These are phyloP conservation scores for Monosporascus sp. DNA, from an alignment of 2,329 filamentous ascomycete genomes.

Conservation along the genomic window DNA sequence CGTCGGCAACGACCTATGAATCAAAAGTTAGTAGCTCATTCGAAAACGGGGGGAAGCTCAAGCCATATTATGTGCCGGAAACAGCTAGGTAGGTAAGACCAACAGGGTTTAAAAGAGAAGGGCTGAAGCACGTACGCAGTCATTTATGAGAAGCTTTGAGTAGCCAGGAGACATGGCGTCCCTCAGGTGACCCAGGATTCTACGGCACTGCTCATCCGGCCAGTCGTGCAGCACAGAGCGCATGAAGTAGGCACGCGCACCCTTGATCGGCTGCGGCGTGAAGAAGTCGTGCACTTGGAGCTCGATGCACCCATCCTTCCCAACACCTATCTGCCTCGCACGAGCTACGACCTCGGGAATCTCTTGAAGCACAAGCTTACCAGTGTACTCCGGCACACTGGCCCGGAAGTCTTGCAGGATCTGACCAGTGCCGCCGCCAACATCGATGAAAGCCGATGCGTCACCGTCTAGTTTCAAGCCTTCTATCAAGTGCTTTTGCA, in stretches of 20 bases:
- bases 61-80: too few species aligned
- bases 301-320: conserved; percentile 2
- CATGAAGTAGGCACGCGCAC: conserved; percentile 25
- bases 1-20: conserved; percentile 7
- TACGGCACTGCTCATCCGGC: conserved; percentile 26
- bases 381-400: conserved; percentile 4
- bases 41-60: too few species aligned
- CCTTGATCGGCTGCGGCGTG: conserved; percentile 21
- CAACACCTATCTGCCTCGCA: not conserved
- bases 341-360: conserved; percentile 8
- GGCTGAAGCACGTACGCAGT: conserved; percentile 9
- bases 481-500: conserved; percentile 3
- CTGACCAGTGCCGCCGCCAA: conserved; percentile 14
- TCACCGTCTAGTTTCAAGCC: not conserved
- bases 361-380: conserved; percentile 10
- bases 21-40: not conserved
- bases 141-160: conserved; percentile 36
- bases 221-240: conserved; percentile 32
- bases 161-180: conserved; percentile 26
- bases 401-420: conserved; percentile 5
- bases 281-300: conserved; percentile 24
- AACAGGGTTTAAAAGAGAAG: too few species aligned
- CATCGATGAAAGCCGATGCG: conserved; percentile 8
- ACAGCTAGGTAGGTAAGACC: too few species aligned
- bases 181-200: conserved; percentile 27